Percentiles rank a stretch among this genome's conserved stretches.
phyloP scores from a whole-genome alignment of 148 eudicot genomes.

The Rhododendron griersonianum region DNA sequence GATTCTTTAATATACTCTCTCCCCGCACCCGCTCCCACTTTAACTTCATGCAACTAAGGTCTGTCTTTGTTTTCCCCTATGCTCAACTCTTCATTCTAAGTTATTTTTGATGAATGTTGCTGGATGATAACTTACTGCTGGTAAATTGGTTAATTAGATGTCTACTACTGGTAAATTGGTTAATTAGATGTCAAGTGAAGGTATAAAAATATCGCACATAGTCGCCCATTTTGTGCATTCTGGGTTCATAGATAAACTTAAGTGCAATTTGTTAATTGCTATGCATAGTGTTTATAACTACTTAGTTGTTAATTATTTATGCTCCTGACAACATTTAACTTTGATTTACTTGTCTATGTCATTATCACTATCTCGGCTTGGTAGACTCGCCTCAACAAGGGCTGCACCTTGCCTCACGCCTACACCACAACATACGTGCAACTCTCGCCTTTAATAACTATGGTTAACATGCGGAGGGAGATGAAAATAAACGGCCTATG shows the following conservation, averaged over 20 bases:
- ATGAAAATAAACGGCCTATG: background rate
- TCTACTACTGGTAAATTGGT: background rate
- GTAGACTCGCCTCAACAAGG: background rate
- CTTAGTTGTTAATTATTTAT: background rate
- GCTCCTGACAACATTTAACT: background rate
- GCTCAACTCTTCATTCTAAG: background rate
- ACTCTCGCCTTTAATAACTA: background rate
- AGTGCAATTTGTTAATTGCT: background rate
- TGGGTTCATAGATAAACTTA: background rate
- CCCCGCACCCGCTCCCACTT: background rate
- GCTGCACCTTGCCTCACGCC: background rate
- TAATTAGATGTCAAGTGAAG: background rate
- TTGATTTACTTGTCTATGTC: background rate
- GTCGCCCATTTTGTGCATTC: background rate
- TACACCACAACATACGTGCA: background rate
- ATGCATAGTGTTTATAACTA: background rate
- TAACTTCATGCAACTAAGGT: background rate
- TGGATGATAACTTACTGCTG: background rate
- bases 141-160: background rate
- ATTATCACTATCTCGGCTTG: background rate
- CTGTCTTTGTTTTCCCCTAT: background rate
- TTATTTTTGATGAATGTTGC: background rate
- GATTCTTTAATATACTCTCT: background rate
- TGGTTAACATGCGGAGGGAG: background rate
- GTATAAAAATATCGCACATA: background rate